Percentiles rank a stretch among this genome's conserved stretches.
Evolutionary conservation across 345 rosid species (phyloP).

Genomic region (Sonneratia alba): DNA sequence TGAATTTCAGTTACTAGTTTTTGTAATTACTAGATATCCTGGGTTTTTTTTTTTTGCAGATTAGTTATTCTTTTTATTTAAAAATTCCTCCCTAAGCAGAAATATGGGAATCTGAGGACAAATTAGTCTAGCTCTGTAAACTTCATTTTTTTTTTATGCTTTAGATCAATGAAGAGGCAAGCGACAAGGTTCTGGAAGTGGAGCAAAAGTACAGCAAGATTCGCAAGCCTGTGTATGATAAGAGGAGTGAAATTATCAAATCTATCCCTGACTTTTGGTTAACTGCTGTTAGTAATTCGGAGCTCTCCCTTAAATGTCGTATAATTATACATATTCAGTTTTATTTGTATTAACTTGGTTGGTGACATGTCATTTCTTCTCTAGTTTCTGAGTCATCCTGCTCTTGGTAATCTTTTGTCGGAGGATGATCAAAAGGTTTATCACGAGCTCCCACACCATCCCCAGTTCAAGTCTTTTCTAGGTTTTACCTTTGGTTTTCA

Average conservation of each 20-base stretch:
- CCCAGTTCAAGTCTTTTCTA: background rate
- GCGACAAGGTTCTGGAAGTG: slow-evolving; percentile 37
- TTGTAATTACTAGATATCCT: too few species aligned
- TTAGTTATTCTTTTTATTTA: background rate
- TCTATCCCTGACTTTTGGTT: slow-evolving; percentile 89
- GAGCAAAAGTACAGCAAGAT: slow-evolving; percentile 82
- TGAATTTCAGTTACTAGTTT: background rate
- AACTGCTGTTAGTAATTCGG: slow-evolving; percentile 62
- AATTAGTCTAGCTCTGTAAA: background rate
- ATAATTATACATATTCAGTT: background rate
- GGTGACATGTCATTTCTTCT: slow-evolving; percentile 5
- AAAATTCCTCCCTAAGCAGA: background rate
- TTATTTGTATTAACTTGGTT: background rate
- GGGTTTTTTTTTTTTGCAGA: too few species aligned
- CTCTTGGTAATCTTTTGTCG: slow-evolving; percentile 57
- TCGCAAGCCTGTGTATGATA: slow-evolving; percentile 36
- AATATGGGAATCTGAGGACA: background rate
- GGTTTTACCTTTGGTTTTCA: background rate
- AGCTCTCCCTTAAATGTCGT: background rate
- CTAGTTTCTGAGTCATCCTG: slow-evolving; percentile 87
- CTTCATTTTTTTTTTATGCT: background rate
- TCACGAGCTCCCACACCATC: background rate
- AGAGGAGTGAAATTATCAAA: slow-evolving; percentile 61
- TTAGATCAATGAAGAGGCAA: slow-evolving; percentile 60
- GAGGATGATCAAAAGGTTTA: slow-evolving; percentile 86